Conservation (phyloP, 108 stramenopile genomes). For the Cyclotella baltica region DNA sequence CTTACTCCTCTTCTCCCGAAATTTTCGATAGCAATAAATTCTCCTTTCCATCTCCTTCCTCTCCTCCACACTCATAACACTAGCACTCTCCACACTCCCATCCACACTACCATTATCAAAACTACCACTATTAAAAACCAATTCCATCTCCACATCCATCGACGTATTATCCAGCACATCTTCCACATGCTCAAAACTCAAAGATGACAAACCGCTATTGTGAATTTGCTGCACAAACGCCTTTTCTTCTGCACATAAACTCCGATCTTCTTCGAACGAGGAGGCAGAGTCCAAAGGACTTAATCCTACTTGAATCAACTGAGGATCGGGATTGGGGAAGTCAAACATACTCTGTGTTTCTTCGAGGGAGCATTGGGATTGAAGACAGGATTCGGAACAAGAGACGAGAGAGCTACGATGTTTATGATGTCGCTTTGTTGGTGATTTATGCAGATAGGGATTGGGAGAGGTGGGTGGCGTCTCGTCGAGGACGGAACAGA, state of each 20-base stretch:
- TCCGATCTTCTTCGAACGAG: slow-evolving; percentile 22
- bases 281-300: background rate
- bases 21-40: slow-evolving; percentile 33
- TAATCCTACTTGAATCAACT: background rate
- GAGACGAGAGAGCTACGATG: slow-evolving; percentile 13
- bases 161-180: slow-evolving; percentile 24
- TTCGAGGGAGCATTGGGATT: background rate
- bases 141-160: slow-evolving; percentile 50
- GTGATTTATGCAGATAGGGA: background rate
- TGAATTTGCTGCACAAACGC: slow-evolving; percentile 48
- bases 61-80: slow-evolving; percentile 26
- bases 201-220: slow-evolving; percentile 39
- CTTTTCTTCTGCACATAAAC: slow-evolving; percentile 30
- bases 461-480: slow-evolving; percentile 10
- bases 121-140: slow-evolving; percentile 36
- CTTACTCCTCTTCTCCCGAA: slow-evolving; percentile 30
- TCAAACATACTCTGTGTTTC: slow-evolving; percentile 12
- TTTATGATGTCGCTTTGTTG: slow-evolving; percentile 12
- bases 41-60: slow-evolving; percentile 39
- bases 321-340: slow-evolving; percentile 3
- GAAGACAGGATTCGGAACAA: background rate
- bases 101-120: slow-evolving; percentile 17
- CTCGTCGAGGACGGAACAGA: background rate
- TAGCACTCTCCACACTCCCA: slow-evolving; percentile 5
- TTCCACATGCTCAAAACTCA: slow-evolving; percentile 48